These are phyloP conservation scores for Aspergillus candidus DNA, from an alignment of 2,329 filamentous ascomycete species.

Conservation along the genomic window DNA sequence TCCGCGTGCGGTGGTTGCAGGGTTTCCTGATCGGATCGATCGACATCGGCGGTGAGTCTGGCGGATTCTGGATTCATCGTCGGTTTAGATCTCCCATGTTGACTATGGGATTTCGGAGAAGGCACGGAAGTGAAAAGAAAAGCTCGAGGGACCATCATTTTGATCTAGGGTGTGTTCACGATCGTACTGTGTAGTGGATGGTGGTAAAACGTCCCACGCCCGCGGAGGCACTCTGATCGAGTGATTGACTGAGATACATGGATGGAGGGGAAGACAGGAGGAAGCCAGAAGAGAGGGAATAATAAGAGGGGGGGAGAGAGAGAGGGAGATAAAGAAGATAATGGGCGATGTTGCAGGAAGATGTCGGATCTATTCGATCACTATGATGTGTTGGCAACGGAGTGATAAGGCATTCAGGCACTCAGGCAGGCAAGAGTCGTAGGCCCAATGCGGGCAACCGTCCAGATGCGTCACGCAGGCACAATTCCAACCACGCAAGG, in stretches of 20 bases:
- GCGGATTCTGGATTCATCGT: no score
- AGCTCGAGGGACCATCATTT: constrained; percentile 40
- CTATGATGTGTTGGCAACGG: constrained; percentile 15
- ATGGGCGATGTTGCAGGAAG: constrained; percentile 4
- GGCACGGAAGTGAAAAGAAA: constrained; percentile 33
- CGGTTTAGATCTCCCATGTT: constrained; percentile 7
- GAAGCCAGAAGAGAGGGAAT: constrained; percentile 3
- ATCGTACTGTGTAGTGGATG: constrained; percentile 2
- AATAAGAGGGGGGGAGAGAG: not conserved
- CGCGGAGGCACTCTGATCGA: constrained; percentile 37
- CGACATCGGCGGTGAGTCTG: not conserved
- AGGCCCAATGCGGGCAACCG: constrained; percentile 14
- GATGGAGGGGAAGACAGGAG: constrained; percentile 11
- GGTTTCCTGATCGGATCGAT: constrained; percentile 11
- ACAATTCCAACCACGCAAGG: constrained; percentile 2
- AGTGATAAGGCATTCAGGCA: constrained; percentile 1
- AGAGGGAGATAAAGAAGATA: constrained; percentile 8
- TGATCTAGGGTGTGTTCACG: constrained; percentile 8
- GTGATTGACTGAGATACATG: constrained; percentile 37
- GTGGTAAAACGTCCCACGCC: constrained; percentile 20
- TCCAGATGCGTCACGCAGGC: constrained; percentile 16
- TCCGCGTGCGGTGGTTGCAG: constrained; percentile 19
- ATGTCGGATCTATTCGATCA: no score
- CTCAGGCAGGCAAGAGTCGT: not conserved
- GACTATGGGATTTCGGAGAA: constrained; percentile 16